A percentile compares a stretch with the other conserved stretches of the same genome.
These are phyloP conservation scores for Microcera coccophila DNA, from an alignment of 2,329 filamentous ascomycete species.

Conservation along the genomic window DNA sequence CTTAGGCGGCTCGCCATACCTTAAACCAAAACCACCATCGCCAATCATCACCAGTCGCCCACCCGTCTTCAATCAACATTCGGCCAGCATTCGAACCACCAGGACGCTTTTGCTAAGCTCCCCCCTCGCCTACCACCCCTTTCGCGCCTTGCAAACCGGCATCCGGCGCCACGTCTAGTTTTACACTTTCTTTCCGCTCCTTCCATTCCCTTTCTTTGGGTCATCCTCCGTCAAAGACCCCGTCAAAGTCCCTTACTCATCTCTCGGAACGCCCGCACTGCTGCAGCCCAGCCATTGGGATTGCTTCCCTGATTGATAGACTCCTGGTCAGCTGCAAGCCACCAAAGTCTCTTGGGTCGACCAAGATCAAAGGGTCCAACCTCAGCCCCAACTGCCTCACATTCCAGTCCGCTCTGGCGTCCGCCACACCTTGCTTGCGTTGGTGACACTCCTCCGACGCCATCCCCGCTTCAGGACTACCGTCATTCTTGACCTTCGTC, in stretches of 20 bases:
- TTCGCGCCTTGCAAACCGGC: too few species aligned
- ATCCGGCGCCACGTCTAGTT: neutral
- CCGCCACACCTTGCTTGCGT: slow-evolving; percentile 3
- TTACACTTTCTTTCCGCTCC: neutral
- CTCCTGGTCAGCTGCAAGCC: slow-evolving; percentile 20
- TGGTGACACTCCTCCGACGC: slow-evolving; percentile 7
- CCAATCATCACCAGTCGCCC: too few species aligned
- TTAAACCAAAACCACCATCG: too few species aligned
- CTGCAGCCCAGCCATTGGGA: slow-evolving; percentile 9
- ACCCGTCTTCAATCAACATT: too few species aligned
- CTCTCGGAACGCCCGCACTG: slow-evolving; percentile 1
- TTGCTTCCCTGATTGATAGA: slow-evolving; percentile 15
- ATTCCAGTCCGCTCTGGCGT: slow-evolving; percentile 23
- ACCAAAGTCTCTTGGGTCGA: slow-evolving; percentile 15
- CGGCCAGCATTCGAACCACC: too few species aligned
- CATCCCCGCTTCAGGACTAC: slow-evolving; percentile 22
- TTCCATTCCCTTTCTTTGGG: neutral
- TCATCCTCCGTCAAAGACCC: neutral
- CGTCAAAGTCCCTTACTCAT: neutral
- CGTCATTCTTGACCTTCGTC: neutral
- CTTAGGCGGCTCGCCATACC: too few species aligned
- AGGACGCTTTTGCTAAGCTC: too few species aligned
- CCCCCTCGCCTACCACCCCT: too few species aligned
- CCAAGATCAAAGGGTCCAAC: slow-evolving; percentile 13
- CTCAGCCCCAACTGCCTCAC: slow-evolving; percentile 10